phyloP scores from a whole-genome alignment of 2,329 filamentous ascomycete species.

The Arthrobotrys sphaeroides region DNA sequence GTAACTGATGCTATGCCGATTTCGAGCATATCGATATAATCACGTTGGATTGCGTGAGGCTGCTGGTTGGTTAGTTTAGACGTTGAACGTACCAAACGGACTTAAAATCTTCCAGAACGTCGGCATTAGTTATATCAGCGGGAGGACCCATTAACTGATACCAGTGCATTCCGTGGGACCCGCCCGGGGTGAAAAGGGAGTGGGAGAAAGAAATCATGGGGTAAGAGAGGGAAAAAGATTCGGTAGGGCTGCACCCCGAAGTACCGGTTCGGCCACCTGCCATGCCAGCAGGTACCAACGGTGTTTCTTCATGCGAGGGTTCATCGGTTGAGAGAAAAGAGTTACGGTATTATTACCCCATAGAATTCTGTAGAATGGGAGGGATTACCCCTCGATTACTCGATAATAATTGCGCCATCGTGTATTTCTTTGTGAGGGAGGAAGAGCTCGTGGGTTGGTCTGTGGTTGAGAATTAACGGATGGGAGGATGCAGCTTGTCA shows the following conservation, averaged over 20 bases:
- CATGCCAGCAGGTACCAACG: slow-evolving; percentile 24
- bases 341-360: slow-evolving; percentile 45
- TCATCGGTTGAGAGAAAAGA: slow-evolving; percentile 22
- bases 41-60: too few species aligned
- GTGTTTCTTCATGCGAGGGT: slow-evolving; percentile 10
- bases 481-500: not conserved
- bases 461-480: not conserved
- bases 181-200: not conserved
- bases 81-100: too few species aligned
- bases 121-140: too few species aligned
- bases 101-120: too few species aligned
- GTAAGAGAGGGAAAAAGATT: not conserved
- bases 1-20: too few species aligned
- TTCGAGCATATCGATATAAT: too few species aligned
- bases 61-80: too few species aligned
- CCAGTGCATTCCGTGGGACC: too few species aligned
- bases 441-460: slow-evolving; percentile 5
- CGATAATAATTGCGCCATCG: slow-evolving; percentile 48
- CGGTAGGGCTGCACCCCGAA: slow-evolving; percentile 33
- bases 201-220: not conserved
- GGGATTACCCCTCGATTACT: slow-evolving; percentile 50
- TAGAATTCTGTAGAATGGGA: slow-evolving; percentile 29
- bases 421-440: not conserved
- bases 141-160: too few species aligned
- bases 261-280: slow-evolving; percentile 41